Evolutionary conservation across 495 filamentous ascomycete species (phyloP).

Genomic region (Jackrogersella minutella): DNA sequence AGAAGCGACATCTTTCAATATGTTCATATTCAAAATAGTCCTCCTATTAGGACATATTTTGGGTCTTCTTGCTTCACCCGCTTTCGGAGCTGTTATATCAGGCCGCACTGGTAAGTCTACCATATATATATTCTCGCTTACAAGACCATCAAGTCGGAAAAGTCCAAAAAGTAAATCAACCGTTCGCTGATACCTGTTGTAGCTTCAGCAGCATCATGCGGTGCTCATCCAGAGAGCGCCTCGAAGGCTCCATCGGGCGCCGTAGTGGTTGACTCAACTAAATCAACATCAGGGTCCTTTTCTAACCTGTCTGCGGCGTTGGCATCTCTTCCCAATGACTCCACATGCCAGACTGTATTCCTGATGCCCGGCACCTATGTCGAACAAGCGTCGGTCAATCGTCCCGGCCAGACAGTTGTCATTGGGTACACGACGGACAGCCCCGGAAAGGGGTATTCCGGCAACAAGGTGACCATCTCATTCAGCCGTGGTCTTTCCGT

Average conservation of each 20-base stretch:
- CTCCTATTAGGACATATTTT: neutral
- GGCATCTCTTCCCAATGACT: neutral
- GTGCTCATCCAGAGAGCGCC: neutral
- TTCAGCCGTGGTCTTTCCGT: conserved; percentile 2
- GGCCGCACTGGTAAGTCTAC: neutral
- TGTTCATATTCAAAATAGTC: neutral
- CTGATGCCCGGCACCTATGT: neutral
- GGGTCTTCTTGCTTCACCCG: neutral
- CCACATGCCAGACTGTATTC: conserved; percentile 1
- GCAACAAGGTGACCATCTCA: conserved; percentile 1
- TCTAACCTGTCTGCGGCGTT: neutral
- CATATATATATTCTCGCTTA: no score
- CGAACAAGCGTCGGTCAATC: conserved; percentile 2
- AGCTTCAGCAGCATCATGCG: neutral
- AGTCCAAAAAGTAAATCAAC: no score
- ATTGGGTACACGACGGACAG: neutral
- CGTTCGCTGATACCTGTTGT: no score
- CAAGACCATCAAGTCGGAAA: no score
- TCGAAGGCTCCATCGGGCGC: neutral
- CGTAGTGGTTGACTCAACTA: neutral
- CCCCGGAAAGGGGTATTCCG: conserved; percentile 6
- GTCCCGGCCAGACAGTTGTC: neutral
- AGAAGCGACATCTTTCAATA: neutral
- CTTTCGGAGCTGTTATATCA: neutral
- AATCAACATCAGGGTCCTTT: neutral